These are phyloP conservation scores for Russula sp. DNA, from an alignment of 768 basidiomycete genomes.

Conservation along the genomic window DNA sequence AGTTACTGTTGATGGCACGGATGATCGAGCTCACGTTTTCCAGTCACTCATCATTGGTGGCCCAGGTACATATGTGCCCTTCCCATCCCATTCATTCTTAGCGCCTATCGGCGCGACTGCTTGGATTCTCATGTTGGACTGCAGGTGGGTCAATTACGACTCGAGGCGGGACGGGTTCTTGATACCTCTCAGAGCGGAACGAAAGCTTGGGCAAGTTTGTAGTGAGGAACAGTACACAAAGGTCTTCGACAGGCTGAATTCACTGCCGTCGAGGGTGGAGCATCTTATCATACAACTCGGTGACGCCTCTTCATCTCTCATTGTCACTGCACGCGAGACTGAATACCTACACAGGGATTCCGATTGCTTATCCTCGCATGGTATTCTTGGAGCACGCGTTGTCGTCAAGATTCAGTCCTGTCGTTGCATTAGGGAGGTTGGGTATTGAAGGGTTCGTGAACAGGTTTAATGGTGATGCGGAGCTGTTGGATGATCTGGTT, in stretches of 20 bases:
- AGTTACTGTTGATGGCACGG: conserved; percentile 74
- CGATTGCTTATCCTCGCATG: conserved; percentile 91
- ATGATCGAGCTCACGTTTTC: conserved; percentile 61
- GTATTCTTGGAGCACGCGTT: conserved; percentile 80
- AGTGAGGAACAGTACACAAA: conserved; percentile 68
- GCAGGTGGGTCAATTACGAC: conserved; percentile 53
- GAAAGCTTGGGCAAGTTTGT: conserved; percentile 79
- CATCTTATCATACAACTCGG: conserved; percentile 86
- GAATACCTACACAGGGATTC: conserved; percentile 49
- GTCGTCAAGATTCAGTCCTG: conserved; percentile 80
- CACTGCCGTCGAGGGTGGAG: conserved; percentile 63
- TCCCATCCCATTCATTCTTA: conserved; percentile 80
- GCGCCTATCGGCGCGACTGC: conserved; percentile 76
- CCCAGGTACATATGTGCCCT: conserved; percentile 72
- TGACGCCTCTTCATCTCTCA: conserved; percentile 29
- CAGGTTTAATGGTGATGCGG: conserved; percentile 89
- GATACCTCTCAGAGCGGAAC: conserved; percentile 64
- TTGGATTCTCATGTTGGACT: conserved; percentile 74
- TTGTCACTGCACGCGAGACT: background rate
- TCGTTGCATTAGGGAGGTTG: conserved; percentile 69
- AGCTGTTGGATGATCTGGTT: conserved; percentile 89
- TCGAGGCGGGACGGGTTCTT: conserved; percentile 14
- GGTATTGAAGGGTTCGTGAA: conserved; percentile 80
- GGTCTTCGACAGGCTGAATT: conserved; percentile 59
- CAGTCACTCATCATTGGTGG: conserved; percentile 73